Conservation (phyloP, 1,139 yeast species). For the Yamadazyma dendronema region DNA sequence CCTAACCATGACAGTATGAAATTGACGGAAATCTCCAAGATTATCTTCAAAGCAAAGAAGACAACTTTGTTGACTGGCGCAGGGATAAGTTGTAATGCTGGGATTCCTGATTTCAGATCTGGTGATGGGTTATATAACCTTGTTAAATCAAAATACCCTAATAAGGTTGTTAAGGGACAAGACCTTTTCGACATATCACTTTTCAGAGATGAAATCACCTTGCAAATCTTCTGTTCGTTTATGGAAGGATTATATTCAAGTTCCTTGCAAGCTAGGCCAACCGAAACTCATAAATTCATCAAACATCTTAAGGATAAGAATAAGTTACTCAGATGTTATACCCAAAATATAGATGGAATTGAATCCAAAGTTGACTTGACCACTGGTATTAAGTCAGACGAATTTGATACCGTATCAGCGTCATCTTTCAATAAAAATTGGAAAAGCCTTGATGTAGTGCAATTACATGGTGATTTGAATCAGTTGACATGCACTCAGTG, state of each 20-base stretch:
- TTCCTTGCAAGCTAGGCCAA: conserved; percentile 68
- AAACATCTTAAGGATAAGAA: conserved; percentile 60
- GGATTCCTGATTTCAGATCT: conserved; percentile 92
- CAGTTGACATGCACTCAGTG: conserved; percentile 73
- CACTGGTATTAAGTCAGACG: conserved; percentile 36
- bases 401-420: conserved; percentile 20
- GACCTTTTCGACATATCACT: conserved; percentile 86
- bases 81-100: conserved; percentile 94
- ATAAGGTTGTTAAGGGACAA: conserved; percentile 70
- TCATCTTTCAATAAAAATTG: conserved; percentile 41
- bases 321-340: conserved; percentile 77
- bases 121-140: conserved; percentile 77
- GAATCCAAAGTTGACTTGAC: conserved; percentile 42
- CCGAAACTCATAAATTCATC: conserved; percentile 80
- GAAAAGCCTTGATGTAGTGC: conserved; percentile 75
- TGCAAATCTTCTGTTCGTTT: conserved; percentile 72
- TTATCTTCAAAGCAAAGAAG: conserved; percentile 48
- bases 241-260: conserved; percentile 71
- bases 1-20: conserved; percentile 31
- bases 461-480: conserved; percentile 87
- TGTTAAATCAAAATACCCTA: conserved; percentile 64
- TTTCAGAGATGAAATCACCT: conserved; percentile 65
- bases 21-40: conserved; percentile 39
- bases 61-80: conserved; percentile 82
- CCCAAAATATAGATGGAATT: conserved; percentile 67